phyloP scores from a whole-genome alignment of 1,284 basidiomycete genomes.

The Rhodotorula mucilaginosa region DNA sequence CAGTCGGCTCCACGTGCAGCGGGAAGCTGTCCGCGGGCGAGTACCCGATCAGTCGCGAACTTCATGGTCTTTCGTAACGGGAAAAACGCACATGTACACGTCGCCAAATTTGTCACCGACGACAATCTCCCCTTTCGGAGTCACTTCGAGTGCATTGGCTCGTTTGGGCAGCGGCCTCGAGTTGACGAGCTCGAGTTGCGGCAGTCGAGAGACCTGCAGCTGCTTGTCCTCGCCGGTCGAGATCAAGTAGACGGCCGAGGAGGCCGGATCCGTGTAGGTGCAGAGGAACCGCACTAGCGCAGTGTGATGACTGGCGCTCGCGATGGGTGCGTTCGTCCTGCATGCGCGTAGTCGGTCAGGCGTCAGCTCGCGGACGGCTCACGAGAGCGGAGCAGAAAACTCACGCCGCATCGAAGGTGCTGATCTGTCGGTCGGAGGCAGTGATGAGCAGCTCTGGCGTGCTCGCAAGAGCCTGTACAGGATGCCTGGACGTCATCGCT shows the following conservation, averaged over 20 bases:
- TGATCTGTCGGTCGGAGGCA: slow-evolving; percentile 4
- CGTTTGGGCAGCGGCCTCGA: slow-evolving; percentile 71
- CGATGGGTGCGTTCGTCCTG: slow-evolving; percentile 12
- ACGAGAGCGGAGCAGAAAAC: neutral
- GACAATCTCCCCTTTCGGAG: slow-evolving; percentile 61
- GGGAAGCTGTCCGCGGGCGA: slow-evolving; percentile 41
- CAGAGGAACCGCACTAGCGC: slow-evolving; percentile 29
- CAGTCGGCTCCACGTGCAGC: slow-evolving; percentile 8
- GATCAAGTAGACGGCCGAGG: slow-evolving; percentile 56
- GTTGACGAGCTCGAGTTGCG: slow-evolving; percentile 40
- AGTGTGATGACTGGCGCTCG: slow-evolving; percentile 15
- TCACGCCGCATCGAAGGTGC: slow-evolving; percentile 22
- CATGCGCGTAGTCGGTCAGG: neutral
- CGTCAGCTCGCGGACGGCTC: neutral
- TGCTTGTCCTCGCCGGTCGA: slow-evolving; percentile 75
- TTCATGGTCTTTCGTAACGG: no score
- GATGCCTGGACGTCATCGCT: slow-evolving; percentile 6
- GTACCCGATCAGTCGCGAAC: no score
- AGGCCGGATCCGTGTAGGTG: slow-evolving; percentile 1
- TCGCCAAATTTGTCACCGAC: slow-evolving; percentile 85
- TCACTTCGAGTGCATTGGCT: slow-evolving; percentile 61
- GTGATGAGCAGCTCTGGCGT: slow-evolving; percentile 16
- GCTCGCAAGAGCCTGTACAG: slow-evolving; percentile 16
- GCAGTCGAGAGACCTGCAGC: slow-evolving; percentile 68
- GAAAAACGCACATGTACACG: slow-evolving; percentile 61